Conservation (phyloP, 805 yeast genomes). For the Candida awuae region DNA sequence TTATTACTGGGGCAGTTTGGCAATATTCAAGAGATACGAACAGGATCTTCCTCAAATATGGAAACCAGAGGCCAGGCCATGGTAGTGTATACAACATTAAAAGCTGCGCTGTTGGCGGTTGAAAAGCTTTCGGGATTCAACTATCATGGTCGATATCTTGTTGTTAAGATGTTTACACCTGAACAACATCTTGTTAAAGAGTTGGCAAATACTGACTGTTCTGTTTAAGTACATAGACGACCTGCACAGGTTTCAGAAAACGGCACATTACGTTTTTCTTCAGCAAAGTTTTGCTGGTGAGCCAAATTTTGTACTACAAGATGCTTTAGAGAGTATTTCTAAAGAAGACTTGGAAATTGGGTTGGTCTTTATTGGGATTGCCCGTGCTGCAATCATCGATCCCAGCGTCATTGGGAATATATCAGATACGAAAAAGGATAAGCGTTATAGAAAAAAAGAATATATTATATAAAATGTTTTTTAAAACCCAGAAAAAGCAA, state of each 20-base stretch:
- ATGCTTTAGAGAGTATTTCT: too few species aligned
- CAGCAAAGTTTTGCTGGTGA: too few species aligned
- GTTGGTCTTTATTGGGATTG: too few species aligned
- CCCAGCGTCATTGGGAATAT: too few species aligned
- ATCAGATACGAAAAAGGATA: too few species aligned
- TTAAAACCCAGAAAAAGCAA: not conserved
- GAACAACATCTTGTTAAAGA: conserved; percentile 25
- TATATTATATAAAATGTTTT: not conserved
- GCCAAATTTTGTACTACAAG: too few species aligned
- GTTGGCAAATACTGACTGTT: conserved; percentile 5
- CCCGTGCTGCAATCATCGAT: too few species aligned
- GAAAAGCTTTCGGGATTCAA: conserved; percentile 54
- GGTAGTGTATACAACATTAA: conserved; percentile 42
- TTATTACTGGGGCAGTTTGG: conserved; percentile 50
- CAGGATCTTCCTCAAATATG: conserved; percentile 26
- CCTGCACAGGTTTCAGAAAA: too few species aligned
- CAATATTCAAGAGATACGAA: conserved; percentile 45
- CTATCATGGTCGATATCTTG: conserved; percentile 50
- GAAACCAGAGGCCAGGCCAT: conserved; percentile 46
- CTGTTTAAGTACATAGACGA: not conserved
- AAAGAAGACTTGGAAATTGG: too few species aligned
- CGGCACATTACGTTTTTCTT: too few species aligned
- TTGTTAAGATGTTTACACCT: conserved; percentile 40
- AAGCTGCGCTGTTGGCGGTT: conserved; percentile 42
- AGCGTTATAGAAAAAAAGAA: too few species aligned